Conservation (phyloP, 2,329 filamentous ascomycete genomes). For the Colletotrichum eremochloae region DNA sequence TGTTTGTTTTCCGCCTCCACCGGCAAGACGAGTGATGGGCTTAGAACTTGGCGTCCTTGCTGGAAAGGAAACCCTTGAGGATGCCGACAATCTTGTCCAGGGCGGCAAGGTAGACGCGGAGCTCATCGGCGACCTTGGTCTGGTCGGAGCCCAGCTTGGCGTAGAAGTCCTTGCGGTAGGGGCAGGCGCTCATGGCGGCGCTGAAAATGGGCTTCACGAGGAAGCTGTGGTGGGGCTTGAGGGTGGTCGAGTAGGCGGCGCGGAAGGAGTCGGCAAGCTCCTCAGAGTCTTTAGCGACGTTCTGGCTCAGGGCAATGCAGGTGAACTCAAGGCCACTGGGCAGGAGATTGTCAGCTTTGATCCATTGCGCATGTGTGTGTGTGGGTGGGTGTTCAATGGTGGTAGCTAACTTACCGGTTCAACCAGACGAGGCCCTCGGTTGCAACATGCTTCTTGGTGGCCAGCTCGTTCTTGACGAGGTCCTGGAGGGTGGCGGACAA, state of each 20-base stretch:
- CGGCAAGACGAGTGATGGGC: not conserved
- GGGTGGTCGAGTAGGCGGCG: conserved; percentile 83
- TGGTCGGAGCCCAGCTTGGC: conserved; percentile 81
- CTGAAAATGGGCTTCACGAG: conserved; percentile 92
- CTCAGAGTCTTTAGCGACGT: conserved; percentile 74
- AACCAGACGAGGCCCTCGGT: conserved; percentile 94
- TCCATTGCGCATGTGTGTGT: not conserved
- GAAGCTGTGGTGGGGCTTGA: conserved; percentile 95
- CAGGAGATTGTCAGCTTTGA: conserved; percentile 7
- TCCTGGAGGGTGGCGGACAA: conserved; percentile 89
- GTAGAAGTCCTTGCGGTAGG: conserved; percentile 95
- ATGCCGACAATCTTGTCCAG: conserved; percentile 85
- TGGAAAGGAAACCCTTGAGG: conserved; percentile 71
- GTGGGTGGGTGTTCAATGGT: not conserved
- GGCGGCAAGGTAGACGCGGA: conserved; percentile 80
- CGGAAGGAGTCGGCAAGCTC: conserved; percentile 92
- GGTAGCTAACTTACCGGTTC: conserved; percentile 72
- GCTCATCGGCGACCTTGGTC: conserved; percentile 71
- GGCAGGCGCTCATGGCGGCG: conserved; percentile 92
- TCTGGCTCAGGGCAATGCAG: conserved; percentile 83
- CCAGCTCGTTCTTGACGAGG: conserved; percentile 88
- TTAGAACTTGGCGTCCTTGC: conserved; percentile 72
- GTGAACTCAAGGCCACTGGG: conserved; percentile 93
- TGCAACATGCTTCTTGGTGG: conserved; percentile 88
- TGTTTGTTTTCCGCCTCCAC: conserved; percentile 8